Percentiles rank a stretch among this genome's conserved stretches.
Evolutionary conservation across 2,329 filamentous ascomycete genomes (phyloP).

Genomic region (Aspergillus neoniger): DNA sequence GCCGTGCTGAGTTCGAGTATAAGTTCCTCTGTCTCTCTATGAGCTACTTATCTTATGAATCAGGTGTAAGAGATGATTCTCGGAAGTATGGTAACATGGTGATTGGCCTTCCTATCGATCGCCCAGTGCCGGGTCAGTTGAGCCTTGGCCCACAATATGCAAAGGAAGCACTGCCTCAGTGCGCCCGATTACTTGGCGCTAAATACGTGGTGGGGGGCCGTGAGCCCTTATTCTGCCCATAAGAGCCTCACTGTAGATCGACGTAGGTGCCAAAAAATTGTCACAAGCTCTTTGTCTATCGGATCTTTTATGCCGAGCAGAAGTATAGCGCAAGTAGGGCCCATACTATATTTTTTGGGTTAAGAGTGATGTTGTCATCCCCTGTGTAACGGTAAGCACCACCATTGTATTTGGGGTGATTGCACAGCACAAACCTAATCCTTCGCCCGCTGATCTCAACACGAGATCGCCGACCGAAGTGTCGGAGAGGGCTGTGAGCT

Average conservation of each 20-base stretch:
- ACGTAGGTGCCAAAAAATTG: background rate
- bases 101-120: background rate
- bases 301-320: too few species aligned
- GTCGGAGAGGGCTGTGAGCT: background rate
- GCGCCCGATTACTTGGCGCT: slow-evolving; percentile 14
- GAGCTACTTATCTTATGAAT: background rate
- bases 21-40: background rate
- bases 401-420: background rate
- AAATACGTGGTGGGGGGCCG: background rate
- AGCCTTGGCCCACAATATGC: background rate
- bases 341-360: too few species aligned
- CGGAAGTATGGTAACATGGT: background rate
- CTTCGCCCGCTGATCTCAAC: background rate
- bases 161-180: slow-evolving; percentile 19
- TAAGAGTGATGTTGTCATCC: background rate
- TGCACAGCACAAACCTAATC: background rate
- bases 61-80: background rate
- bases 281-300: background rate
- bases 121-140: background rate
- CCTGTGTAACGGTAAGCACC: background rate
- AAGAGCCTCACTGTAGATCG: background rate
- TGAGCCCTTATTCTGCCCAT: background rate
- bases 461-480: background rate
- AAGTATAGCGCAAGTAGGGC: background rate
- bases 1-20: too few species aligned